A percentile compares a stretch with the other conserved stretches of the same genome.
phyloP scores from a whole-genome alignment of 2,329 filamentous ascomycete species.

The Phyllosticta citribraziliensis region DNA sequence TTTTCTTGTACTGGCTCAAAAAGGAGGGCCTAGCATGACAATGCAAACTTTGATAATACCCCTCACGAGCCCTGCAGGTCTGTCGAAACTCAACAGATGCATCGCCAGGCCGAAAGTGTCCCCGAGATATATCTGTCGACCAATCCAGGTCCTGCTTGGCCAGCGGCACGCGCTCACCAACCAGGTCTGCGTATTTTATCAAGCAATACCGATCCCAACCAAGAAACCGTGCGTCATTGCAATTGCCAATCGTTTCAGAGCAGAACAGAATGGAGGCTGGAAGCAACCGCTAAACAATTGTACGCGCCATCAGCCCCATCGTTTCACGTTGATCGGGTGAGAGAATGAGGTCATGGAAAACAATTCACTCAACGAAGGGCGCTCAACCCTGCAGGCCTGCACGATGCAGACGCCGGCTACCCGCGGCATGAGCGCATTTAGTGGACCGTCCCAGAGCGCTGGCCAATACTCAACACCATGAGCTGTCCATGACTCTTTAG shows the following conservation, averaged over 20 bases:
- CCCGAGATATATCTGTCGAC: background rate
- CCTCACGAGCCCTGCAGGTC: background rate
- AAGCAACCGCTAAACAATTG: background rate
- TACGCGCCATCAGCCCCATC: background rate
- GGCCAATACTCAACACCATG: background rate
- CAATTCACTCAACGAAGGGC: background rate
- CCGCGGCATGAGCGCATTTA: background rate
- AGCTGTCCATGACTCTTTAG: background rate
- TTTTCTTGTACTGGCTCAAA: conserved; percentile 1
- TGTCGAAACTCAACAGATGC: background rate
- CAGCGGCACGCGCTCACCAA: background rate
- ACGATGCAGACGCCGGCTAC: background rate
- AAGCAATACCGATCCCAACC: background rate
- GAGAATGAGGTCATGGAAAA: background rate
- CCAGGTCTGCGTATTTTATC: background rate
- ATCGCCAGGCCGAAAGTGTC: background rate
- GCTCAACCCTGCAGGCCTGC: background rate
- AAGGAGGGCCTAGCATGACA: conserved; percentile 3
- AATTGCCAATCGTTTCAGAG: background rate
- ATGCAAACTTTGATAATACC: conserved; percentile 5
- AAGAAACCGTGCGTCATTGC: background rate
- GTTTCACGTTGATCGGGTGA: background rate
- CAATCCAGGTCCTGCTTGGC: background rate
- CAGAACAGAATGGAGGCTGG: background rate
- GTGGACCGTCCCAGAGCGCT: background rate